Conservation (phyloP, 768 basidiomycete genomes). For the Naganishia vaughanmartiniae region DNA sequence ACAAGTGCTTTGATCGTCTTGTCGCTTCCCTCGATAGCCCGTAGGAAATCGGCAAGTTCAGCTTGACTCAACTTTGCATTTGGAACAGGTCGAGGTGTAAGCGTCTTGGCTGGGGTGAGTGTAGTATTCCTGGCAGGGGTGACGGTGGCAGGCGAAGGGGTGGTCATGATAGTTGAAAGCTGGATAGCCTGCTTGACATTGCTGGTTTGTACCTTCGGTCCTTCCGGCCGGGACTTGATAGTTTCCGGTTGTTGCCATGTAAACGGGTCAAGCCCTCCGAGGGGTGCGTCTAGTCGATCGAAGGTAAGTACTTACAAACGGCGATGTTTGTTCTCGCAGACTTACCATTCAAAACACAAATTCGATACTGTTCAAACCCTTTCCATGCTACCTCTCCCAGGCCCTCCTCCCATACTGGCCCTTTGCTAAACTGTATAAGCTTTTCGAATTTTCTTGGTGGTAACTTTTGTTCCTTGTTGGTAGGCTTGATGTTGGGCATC, state of each 20-base stretch:
- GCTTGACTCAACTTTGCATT: slow-evolving; percentile 42
- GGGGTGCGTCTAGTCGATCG: slow-evolving; percentile 39
- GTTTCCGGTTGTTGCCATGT: slow-evolving; percentile 29
- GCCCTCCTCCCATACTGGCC: slow-evolving; percentile 73
- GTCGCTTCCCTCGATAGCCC: slow-evolving; percentile 42
- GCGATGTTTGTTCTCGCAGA: neutral
- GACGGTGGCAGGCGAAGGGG: neutral
- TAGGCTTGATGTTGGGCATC: slow-evolving; percentile 55
- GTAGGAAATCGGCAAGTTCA: slow-evolving; percentile 42
- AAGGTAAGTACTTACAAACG: neutral
- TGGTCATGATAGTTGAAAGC: neutral
- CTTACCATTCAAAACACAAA: slow-evolving; percentile 81
- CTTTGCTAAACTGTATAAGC: slow-evolving; percentile 75
- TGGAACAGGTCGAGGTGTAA: slow-evolving; percentile 28
- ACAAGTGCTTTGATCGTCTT: slow-evolving; percentile 40
- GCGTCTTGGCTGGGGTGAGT: slow-evolving; percentile 5
- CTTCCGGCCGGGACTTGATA: neutral
- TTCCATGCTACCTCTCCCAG: slow-evolving; percentile 69
- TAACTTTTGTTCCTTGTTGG: slow-evolving; percentile 61
- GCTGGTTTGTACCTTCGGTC: slow-evolving; percentile 17
- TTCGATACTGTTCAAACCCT: slow-evolving; percentile 69
- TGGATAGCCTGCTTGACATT: neutral
- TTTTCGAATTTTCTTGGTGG: slow-evolving; percentile 14
- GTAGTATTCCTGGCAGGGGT: neutral
- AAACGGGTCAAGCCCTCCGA: slow-evolving; percentile 46